These are phyloP conservation scores for Arthromyces matolae DNA, from an alignment of 768 basidiomycete species.

Conservation along the genomic window DNA sequence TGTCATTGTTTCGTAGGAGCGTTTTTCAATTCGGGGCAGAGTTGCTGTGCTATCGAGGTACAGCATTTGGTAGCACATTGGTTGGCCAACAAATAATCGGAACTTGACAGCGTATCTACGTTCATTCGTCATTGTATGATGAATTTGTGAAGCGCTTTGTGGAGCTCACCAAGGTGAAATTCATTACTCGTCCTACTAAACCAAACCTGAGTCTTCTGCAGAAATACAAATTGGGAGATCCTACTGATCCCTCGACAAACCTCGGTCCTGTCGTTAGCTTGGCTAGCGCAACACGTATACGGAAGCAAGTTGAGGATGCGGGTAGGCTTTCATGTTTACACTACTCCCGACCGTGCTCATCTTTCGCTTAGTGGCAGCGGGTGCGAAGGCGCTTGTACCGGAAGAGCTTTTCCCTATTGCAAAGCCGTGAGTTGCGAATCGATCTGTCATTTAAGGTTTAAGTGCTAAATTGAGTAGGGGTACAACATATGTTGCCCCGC, in stretches of 20 bases:
- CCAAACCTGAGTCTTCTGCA: constrained; percentile 22
- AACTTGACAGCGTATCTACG: constrained; percentile 75
- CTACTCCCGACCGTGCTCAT: not conserved
- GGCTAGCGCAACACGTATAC: constrained; percentile 79
- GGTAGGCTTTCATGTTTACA: constrained; percentile 37
- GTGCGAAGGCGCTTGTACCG: constrained; percentile 74
- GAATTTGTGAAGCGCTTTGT: constrained; percentile 73
- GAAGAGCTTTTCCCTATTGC: constrained; percentile 66
- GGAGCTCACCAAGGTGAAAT: constrained; percentile 62
- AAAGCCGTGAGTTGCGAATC: constrained; percentile 62
- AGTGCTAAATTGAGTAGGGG: constrained; percentile 41
- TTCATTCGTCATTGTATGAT: constrained; percentile 81
- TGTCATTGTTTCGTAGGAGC: constrained; percentile 48
- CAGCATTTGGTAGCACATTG: constrained; percentile 11
- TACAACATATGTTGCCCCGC: constrained; percentile 85
- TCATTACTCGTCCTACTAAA: not conserved
- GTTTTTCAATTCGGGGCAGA: constrained; percentile 97
- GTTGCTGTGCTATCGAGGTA: constrained; percentile 92
- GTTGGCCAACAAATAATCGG: not conserved
- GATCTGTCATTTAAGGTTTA: not conserved
- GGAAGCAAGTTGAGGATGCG: constrained; percentile 84
- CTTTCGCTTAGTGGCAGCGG: constrained; percentile 54
- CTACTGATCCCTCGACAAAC: constrained; percentile 66
- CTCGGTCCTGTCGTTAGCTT: constrained; percentile 93
- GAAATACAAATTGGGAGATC: constrained; percentile 86